phyloP scores from a whole-genome alignment of 148 eudicot species.

The Nepenthes mirabilis region DNA sequence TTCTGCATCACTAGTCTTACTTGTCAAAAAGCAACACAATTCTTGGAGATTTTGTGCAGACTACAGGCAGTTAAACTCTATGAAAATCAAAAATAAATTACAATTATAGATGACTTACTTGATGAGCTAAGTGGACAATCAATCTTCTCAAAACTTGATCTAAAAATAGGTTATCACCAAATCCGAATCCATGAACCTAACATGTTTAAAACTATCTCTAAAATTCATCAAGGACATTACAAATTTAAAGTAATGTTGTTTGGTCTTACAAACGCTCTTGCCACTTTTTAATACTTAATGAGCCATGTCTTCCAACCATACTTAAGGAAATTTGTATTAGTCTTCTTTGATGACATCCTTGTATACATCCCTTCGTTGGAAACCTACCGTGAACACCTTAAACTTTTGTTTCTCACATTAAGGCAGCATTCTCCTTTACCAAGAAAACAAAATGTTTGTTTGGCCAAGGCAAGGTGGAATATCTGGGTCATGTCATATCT shows the following conservation, averaged over 20 bases:
- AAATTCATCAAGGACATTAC: constrained; percentile 1
- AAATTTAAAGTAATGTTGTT: constrained; percentile 5
- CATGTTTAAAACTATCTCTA: background rate
- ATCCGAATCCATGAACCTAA: background rate
- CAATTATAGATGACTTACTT: background rate
- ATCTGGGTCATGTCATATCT: background rate
- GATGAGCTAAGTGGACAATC: constrained; percentile 3
- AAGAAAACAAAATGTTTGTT: background rate
- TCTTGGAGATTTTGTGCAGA: constrained; percentile 3
- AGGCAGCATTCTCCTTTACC: background rate
- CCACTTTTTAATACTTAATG: constrained; percentile 2
- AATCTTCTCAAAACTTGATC: constrained; percentile 3
- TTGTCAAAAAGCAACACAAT: background rate
- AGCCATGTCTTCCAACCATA: background rate
- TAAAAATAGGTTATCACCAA: constrained; percentile 4
- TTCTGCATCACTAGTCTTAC: background rate
- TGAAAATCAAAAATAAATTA: background rate
- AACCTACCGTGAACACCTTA: background rate
- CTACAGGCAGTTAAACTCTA: background rate
- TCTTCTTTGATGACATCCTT: constrained; percentile 4
- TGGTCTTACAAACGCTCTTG: background rate
- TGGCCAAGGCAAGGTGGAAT: background rate
- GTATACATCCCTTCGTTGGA: background rate
- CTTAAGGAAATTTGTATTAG: background rate
- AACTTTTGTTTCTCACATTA: background rate